Conservation (phyloP, 202 grass and related monocot genomes). For the Panicum hallii region DNA sequence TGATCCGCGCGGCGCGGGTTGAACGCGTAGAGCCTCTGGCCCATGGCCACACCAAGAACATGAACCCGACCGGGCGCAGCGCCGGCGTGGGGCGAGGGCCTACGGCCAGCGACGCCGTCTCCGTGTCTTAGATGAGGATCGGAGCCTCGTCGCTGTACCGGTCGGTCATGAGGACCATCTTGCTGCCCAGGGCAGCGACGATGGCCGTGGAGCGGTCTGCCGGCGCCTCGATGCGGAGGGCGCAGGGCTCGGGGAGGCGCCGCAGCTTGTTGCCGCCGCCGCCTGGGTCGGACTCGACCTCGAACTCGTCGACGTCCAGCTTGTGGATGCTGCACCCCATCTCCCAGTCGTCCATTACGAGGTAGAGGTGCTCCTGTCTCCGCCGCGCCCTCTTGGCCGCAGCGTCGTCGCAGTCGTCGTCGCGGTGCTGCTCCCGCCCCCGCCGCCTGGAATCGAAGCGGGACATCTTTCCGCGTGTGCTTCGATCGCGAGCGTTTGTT, state of each 20-base stretch:
- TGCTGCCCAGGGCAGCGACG: slow-evolving; percentile 4
- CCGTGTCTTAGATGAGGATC: slow-evolving; percentile 33
- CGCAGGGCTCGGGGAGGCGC: slow-evolving; percentile 14
- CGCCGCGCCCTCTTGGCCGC: neutral
- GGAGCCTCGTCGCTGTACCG: neutral
- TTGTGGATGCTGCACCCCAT: slow-evolving; percentile 31
- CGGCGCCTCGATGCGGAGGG: neutral
- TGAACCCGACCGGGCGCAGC: neutral
- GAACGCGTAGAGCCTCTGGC: neutral
- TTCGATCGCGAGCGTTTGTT: neutral
- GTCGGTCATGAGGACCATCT: neutral
- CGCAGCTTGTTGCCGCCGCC: neutral
- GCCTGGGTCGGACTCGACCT: too few relatives aligned
- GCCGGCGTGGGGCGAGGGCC: neutral
- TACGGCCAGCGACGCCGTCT: neutral
- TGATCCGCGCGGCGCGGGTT: neutral
- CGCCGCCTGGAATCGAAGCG: neutral
- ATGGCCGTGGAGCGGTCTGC: neutral
- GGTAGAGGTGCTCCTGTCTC: slow-evolving; percentile 3
- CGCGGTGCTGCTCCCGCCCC: neutral
- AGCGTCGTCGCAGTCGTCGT: too few relatives aligned
- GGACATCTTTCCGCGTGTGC: neutral
- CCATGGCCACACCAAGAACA: neutral
- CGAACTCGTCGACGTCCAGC: neutral
- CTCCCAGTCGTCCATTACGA: slow-evolving; percentile 4